phyloP scores from a whole-genome alignment of 768 basidiomycete species.

The Lentinula detonsa region DNA sequence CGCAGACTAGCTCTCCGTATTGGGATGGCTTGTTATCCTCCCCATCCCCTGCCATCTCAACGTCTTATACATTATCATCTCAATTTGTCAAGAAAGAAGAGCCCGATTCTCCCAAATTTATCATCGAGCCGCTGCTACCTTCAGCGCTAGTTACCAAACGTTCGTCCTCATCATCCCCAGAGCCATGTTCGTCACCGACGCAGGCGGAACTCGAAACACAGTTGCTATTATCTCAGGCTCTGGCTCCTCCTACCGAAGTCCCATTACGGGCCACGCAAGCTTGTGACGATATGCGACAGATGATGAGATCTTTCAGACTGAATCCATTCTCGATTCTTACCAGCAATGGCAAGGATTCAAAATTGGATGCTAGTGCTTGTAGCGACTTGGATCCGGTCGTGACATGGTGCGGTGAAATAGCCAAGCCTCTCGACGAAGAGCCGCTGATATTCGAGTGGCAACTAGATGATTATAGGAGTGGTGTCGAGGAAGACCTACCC shows the following conservation, averaged over 20 bases:
- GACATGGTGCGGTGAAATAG: conserved; percentile 43
- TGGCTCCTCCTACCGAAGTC: conserved; percentile 57
- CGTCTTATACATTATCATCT: not conserved
- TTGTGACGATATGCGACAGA: conserved; percentile 57
- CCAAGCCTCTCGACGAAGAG: conserved; percentile 54
- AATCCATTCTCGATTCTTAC: conserved; percentile 72
- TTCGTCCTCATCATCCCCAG: conserved; percentile 1
- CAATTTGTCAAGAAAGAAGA: conserved; percentile 20
- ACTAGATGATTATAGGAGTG: conserved; percentile 25
- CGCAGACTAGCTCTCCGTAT: not conserved
- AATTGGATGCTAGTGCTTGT: not conserved
- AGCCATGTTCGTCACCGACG: not conserved
- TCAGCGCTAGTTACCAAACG: conserved; percentile 8
- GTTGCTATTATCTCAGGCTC: conserved; percentile 25
- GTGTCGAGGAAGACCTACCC: not conserved
- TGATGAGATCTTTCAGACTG: conserved; percentile 76
- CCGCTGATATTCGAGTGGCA: conserved; percentile 66
- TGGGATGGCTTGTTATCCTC: not conserved
- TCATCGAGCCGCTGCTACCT: conserved; percentile 33
- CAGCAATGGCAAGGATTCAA: conserved; percentile 31
- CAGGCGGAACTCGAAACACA: not conserved
- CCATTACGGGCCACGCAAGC: conserved; percentile 76
- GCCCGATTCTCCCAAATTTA: conserved; percentile 30
- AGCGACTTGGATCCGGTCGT: conserved; percentile 12
- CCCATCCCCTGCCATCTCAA: not conserved